Percentiles rank a stretch among this genome's conserved stretches.
phyloP scores from a whole-genome alignment of 805 yeast species.

The Saccharomyces jurei region DNA sequence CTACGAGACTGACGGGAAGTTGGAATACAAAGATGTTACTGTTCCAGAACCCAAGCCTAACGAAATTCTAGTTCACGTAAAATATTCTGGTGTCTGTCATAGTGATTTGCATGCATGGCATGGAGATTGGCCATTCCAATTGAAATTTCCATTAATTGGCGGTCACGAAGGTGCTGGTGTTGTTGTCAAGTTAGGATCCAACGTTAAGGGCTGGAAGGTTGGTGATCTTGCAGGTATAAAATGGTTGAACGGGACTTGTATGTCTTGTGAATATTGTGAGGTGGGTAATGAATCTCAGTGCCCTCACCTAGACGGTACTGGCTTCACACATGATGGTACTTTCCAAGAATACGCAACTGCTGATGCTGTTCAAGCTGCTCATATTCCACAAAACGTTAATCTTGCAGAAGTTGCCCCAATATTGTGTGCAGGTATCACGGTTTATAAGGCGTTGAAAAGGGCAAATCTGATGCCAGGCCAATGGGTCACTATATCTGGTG shows the following conservation, averaged over 20 bases:
- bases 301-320: slow-evolving; percentile 59
- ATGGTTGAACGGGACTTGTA: slow-evolving; percentile 63
- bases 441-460: slow-evolving; percentile 58
- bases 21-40: slow-evolving; percentile 44
- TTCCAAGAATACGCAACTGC: slow-evolving; percentile 63
- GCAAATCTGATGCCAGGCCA: slow-evolving; percentile 54
- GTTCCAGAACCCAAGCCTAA: slow-evolving; percentile 56
- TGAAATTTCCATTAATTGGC: slow-evolving; percentile 55
- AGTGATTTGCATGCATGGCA: slow-evolving; percentile 70
- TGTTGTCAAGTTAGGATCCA: slow-evolving; percentile 54
- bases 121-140: slow-evolving; percentile 60
- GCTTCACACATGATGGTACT: slow-evolving; percentile 66
- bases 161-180: slow-evolving; percentile 73
- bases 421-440: slow-evolving; percentile 62
- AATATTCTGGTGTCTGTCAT: slow-evolving; percentile 70
- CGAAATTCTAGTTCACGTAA: slow-evolving; percentile 57
- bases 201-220: slow-evolving; percentile 50
- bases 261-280: slow-evolving; percentile 58
- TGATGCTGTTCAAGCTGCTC: slow-evolving; percentile 56
- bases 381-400: slow-evolving; percentile 47
- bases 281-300: slow-evolving; percentile 56
- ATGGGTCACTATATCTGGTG: slow-evolving; percentile 72
- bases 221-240: slow-evolving; percentile 64
- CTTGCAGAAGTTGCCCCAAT: slow-evolving; percentile 52
- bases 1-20: slow-evolving; percentile 38